phyloP scores from a whole-genome alignment of 768 basidiomycete species.

The Trametes elegans region DNA sequence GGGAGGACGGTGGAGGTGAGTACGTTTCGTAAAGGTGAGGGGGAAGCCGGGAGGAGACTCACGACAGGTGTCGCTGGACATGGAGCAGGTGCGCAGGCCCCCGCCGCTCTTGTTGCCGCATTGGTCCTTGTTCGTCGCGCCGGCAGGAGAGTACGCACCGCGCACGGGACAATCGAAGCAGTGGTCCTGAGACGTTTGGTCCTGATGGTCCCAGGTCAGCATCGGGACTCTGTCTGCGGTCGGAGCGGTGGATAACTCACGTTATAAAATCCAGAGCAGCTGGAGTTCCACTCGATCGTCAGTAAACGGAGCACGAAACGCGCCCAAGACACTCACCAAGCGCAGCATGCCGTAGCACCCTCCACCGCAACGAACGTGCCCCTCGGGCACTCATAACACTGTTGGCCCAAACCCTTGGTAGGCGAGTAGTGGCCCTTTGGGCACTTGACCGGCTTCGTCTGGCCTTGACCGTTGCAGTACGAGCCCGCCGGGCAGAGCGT shows the following conservation, averaged over 20 bases:
- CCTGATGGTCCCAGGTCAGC: background rate
- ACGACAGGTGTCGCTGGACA: slow-evolving; percentile 19
- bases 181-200: slow-evolving; percentile 19
- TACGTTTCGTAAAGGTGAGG: background rate
- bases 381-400: slow-evolving; percentile 16
- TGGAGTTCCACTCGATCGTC: background rate
- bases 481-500: slow-evolving; percentile 22
- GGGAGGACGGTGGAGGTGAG: background rate
- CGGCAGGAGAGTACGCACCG: slow-evolving; percentile 19
- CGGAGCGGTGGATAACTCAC: background rate
- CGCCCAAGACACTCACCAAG: slow-evolving; percentile 11
- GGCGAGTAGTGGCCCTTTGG: slow-evolving; percentile 15
- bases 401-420: slow-evolving; percentile 9
- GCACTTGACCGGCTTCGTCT: slow-evolving; percentile 13
- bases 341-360: slow-evolving; percentile 23
- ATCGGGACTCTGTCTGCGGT: background rate
- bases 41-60: background rate
- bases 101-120: slow-evolving; percentile 14
- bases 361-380: slow-evolving; percentile 17
- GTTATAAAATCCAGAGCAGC: slow-evolving; percentile 24
- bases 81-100: slow-evolving; percentile 13
- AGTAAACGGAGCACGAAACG: background rate
- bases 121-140: slow-evolving; percentile 7
- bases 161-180: slow-evolving; percentile 19
- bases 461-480: slow-evolving; percentile 20